Conservation (phyloP, 1,284 basidiomycete genomes). For the Cryptococcus sp. region DNA sequence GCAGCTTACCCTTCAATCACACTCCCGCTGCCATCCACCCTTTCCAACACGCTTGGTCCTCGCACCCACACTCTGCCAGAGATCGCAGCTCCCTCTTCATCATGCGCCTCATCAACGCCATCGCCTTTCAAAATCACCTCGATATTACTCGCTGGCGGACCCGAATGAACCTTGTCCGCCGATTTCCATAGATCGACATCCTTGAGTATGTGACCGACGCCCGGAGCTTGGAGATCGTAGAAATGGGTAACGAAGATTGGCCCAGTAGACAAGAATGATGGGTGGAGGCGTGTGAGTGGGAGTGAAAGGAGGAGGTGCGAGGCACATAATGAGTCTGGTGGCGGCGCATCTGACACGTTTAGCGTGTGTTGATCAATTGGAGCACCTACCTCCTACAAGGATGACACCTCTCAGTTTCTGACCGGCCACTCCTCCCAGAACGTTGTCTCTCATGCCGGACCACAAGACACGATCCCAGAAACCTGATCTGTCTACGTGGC, state of each 20-base stretch:
- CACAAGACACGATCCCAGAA: slow-evolving; percentile 39
- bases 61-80: slow-evolving; percentile 34
- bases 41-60: slow-evolving; percentile 35
- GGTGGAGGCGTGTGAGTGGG: slow-evolving; percentile 38
- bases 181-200: slow-evolving; percentile 15
- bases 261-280: slow-evolving; percentile 35
- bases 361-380: not conserved
- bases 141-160: slow-evolving; percentile 47
- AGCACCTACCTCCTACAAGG: slow-evolving; percentile 39
- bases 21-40: slow-evolving; percentile 12
- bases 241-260: slow-evolving; percentile 46
- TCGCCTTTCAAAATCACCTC: slow-evolving; percentile 45
- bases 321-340: slow-evolving; percentile 23
- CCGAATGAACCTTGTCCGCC: slow-evolving; percentile 32
- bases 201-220: slow-evolving; percentile 21
- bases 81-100: slow-evolving; percentile 7
- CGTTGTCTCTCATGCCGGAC: slow-evolving; percentile 23
- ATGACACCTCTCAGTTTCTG: slow-evolving; percentile 34
- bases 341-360: slow-evolving; percentile 28
- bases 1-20: slow-evolving; percentile 25
- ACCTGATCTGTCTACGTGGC: slow-evolving; percentile 36
- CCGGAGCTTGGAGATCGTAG: slow-evolving; percentile 44
- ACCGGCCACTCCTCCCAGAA: slow-evolving; percentile 34
- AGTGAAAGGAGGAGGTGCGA: slow-evolving; percentile 44
- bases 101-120: slow-evolving; percentile 19